These are phyloP conservation scores for Fusarium sp. DNA, from an alignment of 2,329 filamentous ascomycete species.

Conservation along the genomic window DNA sequence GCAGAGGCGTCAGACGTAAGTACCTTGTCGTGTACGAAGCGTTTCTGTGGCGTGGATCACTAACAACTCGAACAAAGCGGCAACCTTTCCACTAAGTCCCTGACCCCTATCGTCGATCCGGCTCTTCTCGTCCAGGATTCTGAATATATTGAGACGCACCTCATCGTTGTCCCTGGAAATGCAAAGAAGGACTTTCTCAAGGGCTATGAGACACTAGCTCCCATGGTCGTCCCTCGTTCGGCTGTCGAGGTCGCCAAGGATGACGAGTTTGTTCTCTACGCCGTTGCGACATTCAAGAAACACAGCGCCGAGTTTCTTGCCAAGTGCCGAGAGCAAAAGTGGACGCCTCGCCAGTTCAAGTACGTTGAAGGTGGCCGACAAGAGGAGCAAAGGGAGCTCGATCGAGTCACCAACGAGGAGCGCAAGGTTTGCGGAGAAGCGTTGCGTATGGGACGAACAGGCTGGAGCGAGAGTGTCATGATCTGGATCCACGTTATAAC, in stretches of 20 bases:
- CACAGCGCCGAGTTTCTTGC: constrained; percentile 86
- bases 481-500: constrained; percentile 94
- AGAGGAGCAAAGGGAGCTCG: constrained; percentile 87
- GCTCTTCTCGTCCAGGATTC: constrained; percentile 85
- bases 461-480: constrained; percentile 96
- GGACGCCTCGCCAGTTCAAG: constrained; percentile 94
- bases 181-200: constrained; percentile 88
- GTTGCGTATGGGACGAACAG: constrained; percentile 85
- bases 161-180: constrained; percentile 86
- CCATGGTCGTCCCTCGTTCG: constrained; percentile 94
- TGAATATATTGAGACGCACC: constrained; percentile 95
- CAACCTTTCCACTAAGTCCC: constrained; percentile 92
- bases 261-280: constrained; percentile 88
- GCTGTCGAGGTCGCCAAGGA: constrained; percentile 83
- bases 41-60: not conserved
- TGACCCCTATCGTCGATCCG: constrained; percentile 88
- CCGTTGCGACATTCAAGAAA: constrained; percentile 95
- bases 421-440: constrained; percentile 94
- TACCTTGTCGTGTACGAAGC: not conserved
- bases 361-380: constrained; percentile 90
- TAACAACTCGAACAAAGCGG: constrained; percentile 64
- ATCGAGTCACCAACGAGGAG: constrained; percentile 84
- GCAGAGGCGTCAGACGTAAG: constrained; percentile 88
- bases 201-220: constrained; percentile 86
- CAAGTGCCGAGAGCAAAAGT: constrained; percentile 91